These are phyloP conservation scores for Sporothrix inflata DNA, from an alignment of 2,329 filamentous ascomycete genomes.

Conservation along the genomic window DNA sequence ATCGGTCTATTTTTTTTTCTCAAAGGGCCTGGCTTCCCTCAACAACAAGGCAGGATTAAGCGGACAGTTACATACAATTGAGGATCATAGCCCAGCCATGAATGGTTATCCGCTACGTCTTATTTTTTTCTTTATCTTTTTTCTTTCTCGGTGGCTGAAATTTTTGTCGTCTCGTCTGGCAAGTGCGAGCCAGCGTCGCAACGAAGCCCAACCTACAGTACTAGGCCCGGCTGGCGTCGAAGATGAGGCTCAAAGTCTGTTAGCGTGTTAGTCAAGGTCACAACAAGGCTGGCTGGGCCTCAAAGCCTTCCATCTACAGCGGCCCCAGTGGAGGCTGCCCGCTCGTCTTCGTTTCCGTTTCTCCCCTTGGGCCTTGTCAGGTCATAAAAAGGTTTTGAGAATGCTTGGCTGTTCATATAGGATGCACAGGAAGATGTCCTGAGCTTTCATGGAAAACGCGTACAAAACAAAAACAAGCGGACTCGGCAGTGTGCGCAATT, in stretches of 20 bases:
- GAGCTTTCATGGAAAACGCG: neutral
- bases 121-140: neutral
- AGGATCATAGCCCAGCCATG: neutral
- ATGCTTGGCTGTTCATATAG: too few relatives aligned
- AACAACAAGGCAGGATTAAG: neutral
- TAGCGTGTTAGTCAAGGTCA: slow-evolving; percentile 2
- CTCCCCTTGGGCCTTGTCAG: neutral
- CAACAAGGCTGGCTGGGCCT: slow-evolving; percentile 3
- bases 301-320: neutral
- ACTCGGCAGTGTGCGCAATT: too few relatives aligned
- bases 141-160: neutral
- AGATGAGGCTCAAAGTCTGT: slow-evolving; percentile 6
- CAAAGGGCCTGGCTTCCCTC: neutral
- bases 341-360: neutral
- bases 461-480: too few relatives aligned
- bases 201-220: neutral
- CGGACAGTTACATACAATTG: neutral
- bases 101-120: neutral
- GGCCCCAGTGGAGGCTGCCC: neutral
- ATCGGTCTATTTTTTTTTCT: neutral
- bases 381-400: too few relatives aligned
- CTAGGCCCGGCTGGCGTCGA: neutral
- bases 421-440: too few relatives aligned
- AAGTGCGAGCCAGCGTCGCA: neutral
- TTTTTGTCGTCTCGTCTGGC: neutral